A percentile compares a stretch with the other conserved stretches of the same genome.
These are phyloP conservation scores for Botrytis sinoallii DNA, from an alignment of 2,329 filamentous ascomycete genomes.

Conservation along the genomic window DNA sequence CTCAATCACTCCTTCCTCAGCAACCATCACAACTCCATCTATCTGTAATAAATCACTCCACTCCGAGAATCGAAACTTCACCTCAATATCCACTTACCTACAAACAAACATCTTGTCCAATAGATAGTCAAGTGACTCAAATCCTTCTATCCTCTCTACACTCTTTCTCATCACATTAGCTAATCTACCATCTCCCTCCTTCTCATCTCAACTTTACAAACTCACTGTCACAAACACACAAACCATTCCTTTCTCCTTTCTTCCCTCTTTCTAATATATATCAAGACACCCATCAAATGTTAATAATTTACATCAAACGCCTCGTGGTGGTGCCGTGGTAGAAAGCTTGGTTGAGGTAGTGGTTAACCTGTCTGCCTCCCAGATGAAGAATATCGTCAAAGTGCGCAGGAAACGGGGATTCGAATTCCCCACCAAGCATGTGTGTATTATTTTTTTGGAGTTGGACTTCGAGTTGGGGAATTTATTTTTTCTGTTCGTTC, in stretches of 20 bases:
- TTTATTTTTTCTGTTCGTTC: not conserved
- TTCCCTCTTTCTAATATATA: not conserved
- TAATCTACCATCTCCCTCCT: not conserved
- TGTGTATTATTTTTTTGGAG: not conserved
- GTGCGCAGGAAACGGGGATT: conserved; percentile 18
- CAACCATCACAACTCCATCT: not conserved
- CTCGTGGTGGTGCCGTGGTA: not conserved
- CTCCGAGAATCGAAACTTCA: not conserved
- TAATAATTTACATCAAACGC: not conserved
- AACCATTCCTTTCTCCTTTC: not conserved
- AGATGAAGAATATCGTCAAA: not conserved
- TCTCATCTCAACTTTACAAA: not conserved
- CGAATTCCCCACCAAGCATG: conserved; percentile 19
- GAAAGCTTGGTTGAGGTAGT: conserved; percentile 19
- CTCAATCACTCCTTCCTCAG: not conserved
- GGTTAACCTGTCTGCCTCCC: conserved; percentile 21
- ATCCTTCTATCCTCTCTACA: not conserved
- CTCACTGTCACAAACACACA: not conserved
- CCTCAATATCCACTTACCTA: not conserved
- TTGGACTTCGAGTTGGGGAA: rapidly evolving
- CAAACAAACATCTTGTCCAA: not conserved
- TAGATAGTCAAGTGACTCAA: not conserved
- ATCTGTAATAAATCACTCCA: not conserved
- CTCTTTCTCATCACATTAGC: not conserved
- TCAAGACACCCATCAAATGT: not conserved